Evolutionary conservation across 1,284 basidiomycete species (phyloP), one percentile per base, ranked within the genome.

Genomic region (Phlebopus sp.): DNA sequence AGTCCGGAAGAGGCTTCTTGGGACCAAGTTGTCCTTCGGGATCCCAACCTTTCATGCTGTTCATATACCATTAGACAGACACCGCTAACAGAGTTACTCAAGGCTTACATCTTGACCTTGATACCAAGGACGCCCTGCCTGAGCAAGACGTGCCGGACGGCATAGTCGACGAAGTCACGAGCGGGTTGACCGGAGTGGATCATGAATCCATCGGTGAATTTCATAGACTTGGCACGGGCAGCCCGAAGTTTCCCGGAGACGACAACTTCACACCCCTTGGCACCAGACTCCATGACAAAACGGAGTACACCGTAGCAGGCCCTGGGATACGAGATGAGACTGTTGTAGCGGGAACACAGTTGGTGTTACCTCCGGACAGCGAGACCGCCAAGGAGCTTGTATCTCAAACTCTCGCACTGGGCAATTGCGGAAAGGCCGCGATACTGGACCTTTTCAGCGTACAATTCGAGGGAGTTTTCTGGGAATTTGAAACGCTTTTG

Each of bases 201-300:
- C 93, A 99, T 98, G 87, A 97, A 98, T 46, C 97, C 97, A 67
- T 99, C 97, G 69, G 95, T 97, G 81, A 99, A 99, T 77, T 99
- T 99, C 97, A 99, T 99, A 42, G 92, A 92, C 79, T 99, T 99
- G 69, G 97, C 97, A 84, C 95, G 94, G 61, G 97, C 97, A 63
- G 96, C 97, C 72, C 97, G 94, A 66, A 99, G 92, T 77, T 99
- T 99, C 69, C 97, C 97, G 58, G 96, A 99, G 58, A 99, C 94
- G 68, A 99, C 92, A 58, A 99, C 97, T 76, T 99, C 97, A 70
- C 95, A 98, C 75, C 97, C 97, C 81, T 99, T 99, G 61, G 97
- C 97, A 62, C 92, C 92, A 51, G 95, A 97, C 79, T 99, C 97
- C 97, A 99, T 99, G 62, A 99, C 94, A 81, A 98, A 99, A 66